Conservation (phyloP, 2,329 filamentous ascomycete species). For the Hypocreales sp. region DNA sequence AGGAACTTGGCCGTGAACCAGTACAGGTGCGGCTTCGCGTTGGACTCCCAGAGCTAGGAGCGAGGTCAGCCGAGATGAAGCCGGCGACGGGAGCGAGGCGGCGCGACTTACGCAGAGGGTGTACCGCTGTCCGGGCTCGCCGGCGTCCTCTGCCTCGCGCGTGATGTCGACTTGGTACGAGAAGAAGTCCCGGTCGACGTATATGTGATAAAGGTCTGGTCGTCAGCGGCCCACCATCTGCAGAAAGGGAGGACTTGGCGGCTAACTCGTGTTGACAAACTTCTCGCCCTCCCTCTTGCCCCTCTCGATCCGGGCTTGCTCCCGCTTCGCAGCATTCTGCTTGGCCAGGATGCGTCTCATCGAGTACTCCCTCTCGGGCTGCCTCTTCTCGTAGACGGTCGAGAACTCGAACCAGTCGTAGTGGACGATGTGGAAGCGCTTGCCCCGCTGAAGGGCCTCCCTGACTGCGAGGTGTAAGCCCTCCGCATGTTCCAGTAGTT, state of each 20-base stretch:
- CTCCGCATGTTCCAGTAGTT: too few species aligned
- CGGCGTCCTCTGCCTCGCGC: conserved; percentile 27
- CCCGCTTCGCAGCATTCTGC: conserved; percentile 14
- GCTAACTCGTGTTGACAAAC: conserved; percentile 35
- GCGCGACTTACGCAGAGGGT: conserved; percentile 36
- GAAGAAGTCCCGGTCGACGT: conserved; percentile 46
- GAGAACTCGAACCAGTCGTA: conserved; percentile 39
- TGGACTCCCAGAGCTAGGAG: conserved; percentile 52
- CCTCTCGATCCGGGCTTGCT: conserved; percentile 17
- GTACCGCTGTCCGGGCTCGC: conserved; percentile 41
- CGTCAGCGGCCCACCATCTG: too few species aligned
- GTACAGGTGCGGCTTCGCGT: conserved; percentile 42
- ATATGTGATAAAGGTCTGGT: conserved; percentile 47
- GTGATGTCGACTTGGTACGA: conserved; percentile 47
- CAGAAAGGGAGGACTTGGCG: too few species aligned
- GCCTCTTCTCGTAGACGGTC: conserved; percentile 13
- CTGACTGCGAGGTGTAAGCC: conserved; percentile 20
- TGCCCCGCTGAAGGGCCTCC: conserved; percentile 18
- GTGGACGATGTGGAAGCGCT: conserved; percentile 24
- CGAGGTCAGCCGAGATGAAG: neutral
- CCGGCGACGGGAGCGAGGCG: neutral
- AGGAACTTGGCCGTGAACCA: conserved; percentile 38
- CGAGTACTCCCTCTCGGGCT: conserved; percentile 22
- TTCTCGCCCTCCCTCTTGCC: conserved; percentile 24
- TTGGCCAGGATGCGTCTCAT: conserved; percentile 18